Conservation (phyloP, 169 alveolate genomes). For the Theileria parva region DNA sequence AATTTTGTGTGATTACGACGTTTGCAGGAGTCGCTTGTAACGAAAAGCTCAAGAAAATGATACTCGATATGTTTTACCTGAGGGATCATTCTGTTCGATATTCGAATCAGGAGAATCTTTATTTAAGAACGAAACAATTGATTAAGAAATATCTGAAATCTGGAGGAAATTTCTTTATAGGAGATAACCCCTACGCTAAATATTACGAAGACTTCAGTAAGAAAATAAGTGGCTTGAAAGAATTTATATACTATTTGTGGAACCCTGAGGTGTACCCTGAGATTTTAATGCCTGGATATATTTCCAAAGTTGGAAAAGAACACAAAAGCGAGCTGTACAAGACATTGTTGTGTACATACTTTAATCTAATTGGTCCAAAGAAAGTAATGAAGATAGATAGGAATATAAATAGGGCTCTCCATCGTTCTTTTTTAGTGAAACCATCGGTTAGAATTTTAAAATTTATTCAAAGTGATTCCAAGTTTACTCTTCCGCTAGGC, state of each 20-base stretch:
- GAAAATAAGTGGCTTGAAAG: conserved; percentile 11
- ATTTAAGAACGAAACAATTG: conserved; percentile 8
- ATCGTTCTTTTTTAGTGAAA: background rate
- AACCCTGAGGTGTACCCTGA: conserved; percentile 46
- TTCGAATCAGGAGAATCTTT: background rate
- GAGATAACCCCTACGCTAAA: conserved; percentile 27
- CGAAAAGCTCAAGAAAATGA: conserved; percentile 28
- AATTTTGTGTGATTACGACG: background rate
- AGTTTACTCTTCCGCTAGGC: conserved; percentile 15
- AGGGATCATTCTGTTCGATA: background rate
- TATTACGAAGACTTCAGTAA: conserved; percentile 20
- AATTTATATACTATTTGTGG: conserved; percentile 40
- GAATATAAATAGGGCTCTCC: background rate
- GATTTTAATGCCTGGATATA: conserved; percentile 36
- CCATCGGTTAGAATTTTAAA: conserved; percentile 24
- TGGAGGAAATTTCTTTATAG: conserved; percentile 14
- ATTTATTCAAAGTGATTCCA: conserved; percentile 11
- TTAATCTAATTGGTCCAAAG: conserved; percentile 17
- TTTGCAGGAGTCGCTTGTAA: conserved; percentile 58
- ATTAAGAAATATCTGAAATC: conserved; percentile 18
- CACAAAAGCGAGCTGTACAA: conserved; percentile 49
- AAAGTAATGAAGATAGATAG: conserved; percentile 3
- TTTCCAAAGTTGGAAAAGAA: conserved; percentile 32
- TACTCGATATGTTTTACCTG: conserved; percentile 22
- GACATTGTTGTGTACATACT: conserved; percentile 28